Evolutionary conservation across 441 rosid genomes (phyloP).

Genomic region (Bruguiera hainesii): DNA sequence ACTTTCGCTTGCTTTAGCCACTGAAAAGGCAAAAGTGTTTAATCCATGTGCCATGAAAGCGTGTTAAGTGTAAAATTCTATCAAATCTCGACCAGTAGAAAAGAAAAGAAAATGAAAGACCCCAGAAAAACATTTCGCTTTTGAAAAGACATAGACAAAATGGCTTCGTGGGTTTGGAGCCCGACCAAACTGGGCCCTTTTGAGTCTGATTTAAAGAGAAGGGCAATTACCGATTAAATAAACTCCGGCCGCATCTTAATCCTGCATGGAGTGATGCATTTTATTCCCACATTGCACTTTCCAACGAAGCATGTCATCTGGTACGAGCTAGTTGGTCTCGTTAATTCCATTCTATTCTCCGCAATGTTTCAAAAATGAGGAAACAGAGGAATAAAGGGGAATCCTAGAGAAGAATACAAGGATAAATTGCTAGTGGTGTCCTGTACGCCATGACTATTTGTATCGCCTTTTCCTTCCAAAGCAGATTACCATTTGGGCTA

Average conservation of each 20-base stretch:
- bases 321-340: too few relatives aligned
- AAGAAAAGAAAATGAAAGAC: background rate
- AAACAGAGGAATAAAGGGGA: background rate
- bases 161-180: conserved; percentile 16
- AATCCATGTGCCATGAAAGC: conserved; percentile 22
- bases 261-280: too few relatives aligned
- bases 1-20: conserved; percentile 19
- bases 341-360: too few relatives aligned
- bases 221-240: too few relatives aligned
- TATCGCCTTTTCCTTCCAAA: too few relatives aligned
- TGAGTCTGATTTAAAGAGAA: conserved; percentile 1
- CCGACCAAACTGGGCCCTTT: conserved; percentile 23
- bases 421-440: too few relatives aligned
- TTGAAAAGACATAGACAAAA: conserved; percentile 16
- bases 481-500: too few relatives aligned
- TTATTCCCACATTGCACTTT: too few relatives aligned
- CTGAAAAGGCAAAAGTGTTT: conserved; percentile 10
- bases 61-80: conserved; percentile 11
- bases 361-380: too few relatives aligned
- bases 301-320: too few relatives aligned
- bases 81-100: background rate
- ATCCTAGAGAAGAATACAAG: background rate
- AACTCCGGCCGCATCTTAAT: background rate
- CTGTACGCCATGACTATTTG: too few relatives aligned
- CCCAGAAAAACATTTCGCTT: conserved; percentile 15